These are phyloP conservation scores for Triticum turgidum DNA, from an alignment of 176 grass and related monocot genomes.

Conservation along the genomic window DNA sequence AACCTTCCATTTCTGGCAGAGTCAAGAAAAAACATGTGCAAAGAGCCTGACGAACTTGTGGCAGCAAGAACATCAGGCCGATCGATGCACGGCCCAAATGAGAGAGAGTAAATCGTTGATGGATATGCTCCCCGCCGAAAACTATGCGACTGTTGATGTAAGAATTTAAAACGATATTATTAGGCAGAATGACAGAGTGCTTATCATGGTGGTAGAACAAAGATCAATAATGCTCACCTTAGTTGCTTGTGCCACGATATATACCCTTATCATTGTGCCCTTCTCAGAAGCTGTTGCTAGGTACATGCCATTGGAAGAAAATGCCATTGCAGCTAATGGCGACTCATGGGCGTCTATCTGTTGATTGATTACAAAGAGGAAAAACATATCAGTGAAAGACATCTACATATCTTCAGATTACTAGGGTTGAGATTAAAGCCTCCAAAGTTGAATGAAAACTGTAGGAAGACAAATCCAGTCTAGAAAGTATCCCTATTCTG, in stretches of 20 bases:
- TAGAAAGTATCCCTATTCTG: background rate
- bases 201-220: background rate
- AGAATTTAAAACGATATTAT: background rate
- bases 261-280: conserved; percentile 90
- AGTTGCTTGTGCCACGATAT: conserved; percentile 78
- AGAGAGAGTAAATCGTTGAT: conserved; percentile 83
- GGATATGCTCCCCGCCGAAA: conserved; percentile 91
- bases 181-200: background rate
- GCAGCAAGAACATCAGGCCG: conserved; percentile 76
- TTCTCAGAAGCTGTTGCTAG: conserved; percentile 92
- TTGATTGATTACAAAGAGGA: conserved; percentile 22
- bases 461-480: background rate
- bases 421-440: background rate
- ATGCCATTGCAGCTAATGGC: conserved; percentile 73
- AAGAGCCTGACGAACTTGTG: conserved; percentile 94
- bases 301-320: conserved; percentile 80
- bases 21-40: conserved; percentile 91
- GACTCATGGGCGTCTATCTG: conserved; percentile 95
- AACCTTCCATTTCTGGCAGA: conserved; percentile 75
- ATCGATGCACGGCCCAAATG: conserved; percentile 71
- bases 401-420: background rate
- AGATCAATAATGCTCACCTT: conserved; percentile 49
- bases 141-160: conserved; percentile 70
- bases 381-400: background rate
- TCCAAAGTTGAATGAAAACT: conserved; percentile 1